phyloP scores from a whole-genome alignment of 108 stramenopile genomes.

The Fragilaria radians region DNA sequence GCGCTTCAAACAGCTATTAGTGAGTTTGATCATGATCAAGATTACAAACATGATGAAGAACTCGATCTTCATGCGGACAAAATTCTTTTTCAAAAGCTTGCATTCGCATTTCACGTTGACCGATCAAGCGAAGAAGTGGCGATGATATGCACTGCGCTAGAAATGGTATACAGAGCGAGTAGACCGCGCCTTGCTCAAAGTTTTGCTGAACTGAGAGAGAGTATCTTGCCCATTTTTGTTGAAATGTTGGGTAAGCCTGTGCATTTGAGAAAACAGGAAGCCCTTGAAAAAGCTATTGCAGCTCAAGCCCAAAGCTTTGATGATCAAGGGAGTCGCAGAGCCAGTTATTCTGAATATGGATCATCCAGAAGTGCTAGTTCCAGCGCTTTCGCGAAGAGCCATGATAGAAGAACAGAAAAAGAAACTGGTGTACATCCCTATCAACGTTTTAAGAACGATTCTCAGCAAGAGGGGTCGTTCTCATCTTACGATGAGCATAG shows the following conservation, averaged over 20 bases:
- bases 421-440: no score
- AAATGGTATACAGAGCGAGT: conserved; percentile 36
- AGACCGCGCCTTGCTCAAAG: conserved; percentile 19
- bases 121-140: conserved; percentile 26
- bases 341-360: no score
- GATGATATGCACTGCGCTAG: conserved; percentile 32
- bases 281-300: conserved; percentile 3
- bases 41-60: conserved; percentile 36
- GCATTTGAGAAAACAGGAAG: background rate
- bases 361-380: no score
- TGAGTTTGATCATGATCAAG: conserved; percentile 40
- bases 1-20: conserved; percentile 36
- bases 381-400: no score
- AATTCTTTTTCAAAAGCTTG: conserved; percentile 37
- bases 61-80: conserved; percentile 38
- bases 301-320: no score
- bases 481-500: background rate
- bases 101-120: conserved; percentile 26
- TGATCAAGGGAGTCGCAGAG: no score
- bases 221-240: conserved; percentile 31
- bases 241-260: conserved; percentile 35
- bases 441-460: no score
- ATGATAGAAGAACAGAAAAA: no score
- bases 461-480: background rate
- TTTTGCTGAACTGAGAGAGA: conserved; percentile 34